A percentile compares a stretch with the other conserved stretches of the same genome.
Evolutionary conservation across 225 moss, liverwort and hornwort species (phyloP).

Genomic region (Pleurozium schreberi): DNA sequence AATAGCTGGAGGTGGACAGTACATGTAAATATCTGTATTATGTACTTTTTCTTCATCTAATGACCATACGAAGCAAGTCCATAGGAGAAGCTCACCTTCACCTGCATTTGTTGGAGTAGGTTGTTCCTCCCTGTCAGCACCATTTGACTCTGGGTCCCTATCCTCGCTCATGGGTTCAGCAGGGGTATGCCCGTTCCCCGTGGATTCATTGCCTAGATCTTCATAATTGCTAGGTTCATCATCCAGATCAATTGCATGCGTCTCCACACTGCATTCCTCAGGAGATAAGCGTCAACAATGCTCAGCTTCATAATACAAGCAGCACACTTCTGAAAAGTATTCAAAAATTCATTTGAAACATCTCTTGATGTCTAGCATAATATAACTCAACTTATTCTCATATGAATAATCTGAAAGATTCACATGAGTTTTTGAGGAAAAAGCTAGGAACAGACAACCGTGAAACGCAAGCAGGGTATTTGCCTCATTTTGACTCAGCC

Average conservation of each 20-base stretch:
- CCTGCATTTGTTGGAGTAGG: conserved; percentile 22
- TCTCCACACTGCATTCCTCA: conserved; percentile 71
- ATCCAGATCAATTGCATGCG: conserved; percentile 84
- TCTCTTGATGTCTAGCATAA: not conserved
- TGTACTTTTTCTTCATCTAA: not conserved
- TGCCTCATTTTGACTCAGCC: not conserved
- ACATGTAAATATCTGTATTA: not conserved
- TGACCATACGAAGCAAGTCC: not conserved
- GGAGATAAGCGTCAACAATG: not conserved
- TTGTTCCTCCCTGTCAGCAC: conserved; percentile 16
- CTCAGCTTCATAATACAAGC: not conserved
- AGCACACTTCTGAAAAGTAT: not conserved
- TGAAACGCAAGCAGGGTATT: not conserved
- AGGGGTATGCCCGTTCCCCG: conserved; percentile 20
- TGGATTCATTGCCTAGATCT: conserved; percentile 16
- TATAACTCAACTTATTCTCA: not conserved
- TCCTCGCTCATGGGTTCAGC: conserved; percentile 30
- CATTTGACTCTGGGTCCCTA: conserved; percentile 33
- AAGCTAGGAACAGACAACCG: not conserved
- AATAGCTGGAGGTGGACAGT: not conserved
- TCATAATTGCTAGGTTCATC: conserved; percentile 49
- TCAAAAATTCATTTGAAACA: not conserved
- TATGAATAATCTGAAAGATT: not conserved
- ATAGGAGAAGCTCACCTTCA: conserved; percentile 13
- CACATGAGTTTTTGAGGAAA: not conserved